phyloP scores from a whole-genome alignment of 2,329 filamentous ascomycete species.

The Trichoderma lentiforme region DNA sequence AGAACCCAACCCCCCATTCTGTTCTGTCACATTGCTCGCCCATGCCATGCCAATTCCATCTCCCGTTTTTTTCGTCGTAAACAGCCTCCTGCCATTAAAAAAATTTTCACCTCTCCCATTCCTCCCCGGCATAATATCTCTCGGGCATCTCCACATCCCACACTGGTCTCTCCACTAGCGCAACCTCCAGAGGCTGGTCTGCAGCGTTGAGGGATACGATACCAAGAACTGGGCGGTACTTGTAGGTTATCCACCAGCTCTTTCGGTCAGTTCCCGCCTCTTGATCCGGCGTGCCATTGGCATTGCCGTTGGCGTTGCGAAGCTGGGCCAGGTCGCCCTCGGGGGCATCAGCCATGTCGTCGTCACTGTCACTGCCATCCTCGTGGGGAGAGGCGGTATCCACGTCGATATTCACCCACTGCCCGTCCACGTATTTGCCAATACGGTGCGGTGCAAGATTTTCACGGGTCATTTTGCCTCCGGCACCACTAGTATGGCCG shows the following conservation, averaged over 20 bases:
- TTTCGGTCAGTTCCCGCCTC: constrained; percentile 30
- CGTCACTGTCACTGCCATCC: constrained; percentile 36
- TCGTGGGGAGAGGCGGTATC: constrained; percentile 38
- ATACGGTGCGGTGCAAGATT: constrained; percentile 44
- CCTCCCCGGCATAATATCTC: constrained; percentile 60
- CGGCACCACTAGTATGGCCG: constrained; percentile 49
- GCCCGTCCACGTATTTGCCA: constrained; percentile 38
- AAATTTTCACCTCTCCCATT: constrained; percentile 43
- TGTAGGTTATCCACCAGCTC: constrained; percentile 77
- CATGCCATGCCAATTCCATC: neutral
- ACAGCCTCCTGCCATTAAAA: neutral
- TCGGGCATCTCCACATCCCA: constrained; percentile 79
- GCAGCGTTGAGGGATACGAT: constrained; percentile 47
- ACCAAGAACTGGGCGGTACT: constrained; percentile 91
- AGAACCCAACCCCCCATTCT: neutral
- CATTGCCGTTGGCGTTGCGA: constrained; percentile 28
- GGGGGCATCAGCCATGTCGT: constrained; percentile 34
- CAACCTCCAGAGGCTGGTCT: constrained; percentile 65
- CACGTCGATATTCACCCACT: constrained; percentile 39
- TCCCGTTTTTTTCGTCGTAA: neutral
- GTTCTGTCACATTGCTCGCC: neutral
- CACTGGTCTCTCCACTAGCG: constrained; percentile 79
- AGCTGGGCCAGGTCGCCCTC: constrained; percentile 36
- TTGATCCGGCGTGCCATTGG: constrained; percentile 22
- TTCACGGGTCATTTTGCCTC: constrained; percentile 48